These are phyloP conservation scores for Pythium aristosporum DNA, from an alignment of 352 stramenopile species.

Conservation along the genomic window DNA sequence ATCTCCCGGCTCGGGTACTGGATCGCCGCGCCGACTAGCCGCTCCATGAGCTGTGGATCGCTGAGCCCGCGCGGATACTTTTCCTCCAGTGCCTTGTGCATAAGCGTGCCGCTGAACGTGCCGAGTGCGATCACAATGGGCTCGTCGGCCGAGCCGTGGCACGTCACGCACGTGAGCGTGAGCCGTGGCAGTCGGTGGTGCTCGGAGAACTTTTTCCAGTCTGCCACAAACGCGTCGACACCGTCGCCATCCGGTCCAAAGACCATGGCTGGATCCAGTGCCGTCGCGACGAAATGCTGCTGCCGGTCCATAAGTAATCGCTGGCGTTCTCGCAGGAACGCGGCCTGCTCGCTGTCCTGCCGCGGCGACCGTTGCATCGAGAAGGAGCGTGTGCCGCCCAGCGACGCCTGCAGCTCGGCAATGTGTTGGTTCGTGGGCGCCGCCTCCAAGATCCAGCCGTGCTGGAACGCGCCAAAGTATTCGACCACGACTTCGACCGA, in stretches of 20 bases:
- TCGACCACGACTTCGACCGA: slow-evolving; percentile 19
- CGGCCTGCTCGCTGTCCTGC: slow-evolving; percentile 1
- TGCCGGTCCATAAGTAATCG: slow-evolving; percentile 10
- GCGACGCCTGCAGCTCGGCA: neutral
- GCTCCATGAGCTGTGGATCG: slow-evolving; percentile 1
- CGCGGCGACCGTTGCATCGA: slow-evolving; percentile 5
- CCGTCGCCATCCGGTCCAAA: slow-evolving; percentile 14
- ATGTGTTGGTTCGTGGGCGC: neutral
- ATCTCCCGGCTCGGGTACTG: slow-evolving; percentile 25
- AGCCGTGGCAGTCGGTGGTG: slow-evolving; percentile 20
- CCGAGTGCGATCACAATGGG: slow-evolving; percentile 6
- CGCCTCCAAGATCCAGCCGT: slow-evolving; percentile 20
- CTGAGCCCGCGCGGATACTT: slow-evolving; percentile 20
- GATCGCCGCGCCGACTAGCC: slow-evolving; percentile 24
- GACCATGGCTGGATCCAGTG: slow-evolving; percentile 18
- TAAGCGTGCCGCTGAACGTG: slow-evolving; percentile 22
- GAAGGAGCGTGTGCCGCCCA: neutral
- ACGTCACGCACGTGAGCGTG: slow-evolving; percentile 6
- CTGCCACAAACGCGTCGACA: slow-evolving; percentile 18
- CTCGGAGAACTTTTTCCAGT: slow-evolving; percentile 26
- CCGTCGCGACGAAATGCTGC: slow-evolving; percentile 15
- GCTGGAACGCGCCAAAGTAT: slow-evolving; percentile 29
- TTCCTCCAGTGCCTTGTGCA: slow-evolving; percentile 16
- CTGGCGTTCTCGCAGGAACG: slow-evolving; percentile 10
- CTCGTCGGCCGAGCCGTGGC: neutral